A percentile compares a stretch with the other conserved stretches of the same genome.
phyloP scores from a whole-genome alignment of 2,329 filamentous ascomycete species.

The Lecanicillium sp. region DNA sequence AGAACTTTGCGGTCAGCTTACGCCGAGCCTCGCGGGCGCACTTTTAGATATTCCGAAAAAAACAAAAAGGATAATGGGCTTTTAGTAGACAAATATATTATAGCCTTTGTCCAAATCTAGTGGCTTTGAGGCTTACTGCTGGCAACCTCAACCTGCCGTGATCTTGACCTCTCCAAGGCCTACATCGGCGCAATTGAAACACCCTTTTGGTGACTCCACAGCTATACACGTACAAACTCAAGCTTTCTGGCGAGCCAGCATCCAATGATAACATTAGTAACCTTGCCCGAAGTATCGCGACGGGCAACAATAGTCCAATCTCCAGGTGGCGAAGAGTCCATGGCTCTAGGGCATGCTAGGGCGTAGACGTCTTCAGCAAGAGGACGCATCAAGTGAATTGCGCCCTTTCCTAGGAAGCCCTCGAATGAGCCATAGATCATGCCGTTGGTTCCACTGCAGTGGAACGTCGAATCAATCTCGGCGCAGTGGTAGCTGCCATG shows the following conservation, averaged over 20 bases:
- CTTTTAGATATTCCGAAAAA: too few species aligned
- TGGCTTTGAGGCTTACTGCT: too few species aligned
- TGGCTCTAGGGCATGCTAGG: constrained; percentile 31
- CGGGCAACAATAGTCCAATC: constrained; percentile 37
- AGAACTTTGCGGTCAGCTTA: too few species aligned
- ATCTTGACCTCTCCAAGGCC: too few species aligned
- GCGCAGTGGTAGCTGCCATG: constrained; percentile 30
- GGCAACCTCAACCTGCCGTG: too few species aligned
- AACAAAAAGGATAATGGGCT: too few species aligned
- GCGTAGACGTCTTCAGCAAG: constrained; percentile 34
- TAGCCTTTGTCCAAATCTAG: too few species aligned
- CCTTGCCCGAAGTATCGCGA: constrained; percentile 20
- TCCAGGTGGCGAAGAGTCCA: constrained; percentile 36
- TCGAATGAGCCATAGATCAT: constrained; percentile 37
- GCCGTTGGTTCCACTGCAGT: constrained; percentile 27
- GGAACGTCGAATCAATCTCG: constrained; percentile 32
- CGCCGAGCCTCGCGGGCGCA: too few species aligned
- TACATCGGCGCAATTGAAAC: too few species aligned
- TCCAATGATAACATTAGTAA: constrained; percentile 28
- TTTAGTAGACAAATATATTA: too few species aligned
- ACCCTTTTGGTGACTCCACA: too few species aligned
- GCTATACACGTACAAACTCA: constrained; percentile 4
- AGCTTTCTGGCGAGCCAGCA: constrained; percentile 34
- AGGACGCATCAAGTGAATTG: constrained; percentile 30
- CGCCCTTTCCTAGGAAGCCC: constrained; percentile 35